Conservation (phyloP, 106 monocot species). For the Ottelia alismoides region DNA sequence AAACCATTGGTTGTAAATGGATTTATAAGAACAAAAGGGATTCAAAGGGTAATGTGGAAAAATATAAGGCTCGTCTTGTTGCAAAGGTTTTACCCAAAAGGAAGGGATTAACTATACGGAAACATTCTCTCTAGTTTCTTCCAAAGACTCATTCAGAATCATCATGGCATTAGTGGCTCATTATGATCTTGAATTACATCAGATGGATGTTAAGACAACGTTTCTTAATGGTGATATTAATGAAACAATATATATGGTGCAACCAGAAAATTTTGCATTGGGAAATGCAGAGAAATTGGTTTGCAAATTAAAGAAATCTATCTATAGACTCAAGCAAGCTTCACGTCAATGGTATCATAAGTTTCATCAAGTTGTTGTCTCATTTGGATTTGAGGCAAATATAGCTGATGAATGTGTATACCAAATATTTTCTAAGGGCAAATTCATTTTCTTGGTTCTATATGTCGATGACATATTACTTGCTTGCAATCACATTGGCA, state of each 20-base stretch:
- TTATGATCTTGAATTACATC: too few relatives aligned
- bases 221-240: not conserved
- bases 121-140: constrained; percentile 1
- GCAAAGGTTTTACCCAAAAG: constrained; percentile 8
- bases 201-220: too few relatives aligned
- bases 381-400: constrained; percentile 5
- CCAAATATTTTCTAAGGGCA: constrained; percentile 1
- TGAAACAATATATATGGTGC: constrained; percentile 4
- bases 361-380: constrained; percentile 1
- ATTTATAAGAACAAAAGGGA: constrained; percentile 5
- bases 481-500: not conserved
- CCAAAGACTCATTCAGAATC: not conserved
- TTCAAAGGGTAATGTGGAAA: constrained; percentile 4
- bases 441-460: constrained; percentile 3
- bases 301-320: not conserved
- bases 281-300: not conserved
- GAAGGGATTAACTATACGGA: constrained; percentile 5
- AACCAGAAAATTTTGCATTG: too few relatives aligned
- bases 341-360: not conserved
- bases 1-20: constrained; percentile 4
- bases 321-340: not conserved
- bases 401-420: constrained; percentile 6
- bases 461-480: constrained; percentile 6
- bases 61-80: constrained; percentile 2
- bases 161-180: not conserved